Conservation (phyloP, 1,284 basidiomycete species). For the Takashimella koratensis region DNA sequence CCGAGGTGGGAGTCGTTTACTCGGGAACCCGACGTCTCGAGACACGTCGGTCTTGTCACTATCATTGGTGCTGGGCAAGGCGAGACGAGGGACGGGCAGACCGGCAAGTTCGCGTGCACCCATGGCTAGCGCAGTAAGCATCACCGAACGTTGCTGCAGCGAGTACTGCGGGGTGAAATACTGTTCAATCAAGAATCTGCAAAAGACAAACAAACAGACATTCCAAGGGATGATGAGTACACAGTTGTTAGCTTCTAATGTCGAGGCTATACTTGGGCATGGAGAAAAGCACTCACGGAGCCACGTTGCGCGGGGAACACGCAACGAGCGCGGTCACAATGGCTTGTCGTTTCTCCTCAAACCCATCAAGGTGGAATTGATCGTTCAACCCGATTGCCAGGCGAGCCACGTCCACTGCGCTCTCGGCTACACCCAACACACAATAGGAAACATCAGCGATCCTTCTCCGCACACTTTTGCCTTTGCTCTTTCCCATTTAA, state of each 20-base stretch:
- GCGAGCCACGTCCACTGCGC: slow-evolving; percentile 74
- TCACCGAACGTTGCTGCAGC: slow-evolving; percentile 72
- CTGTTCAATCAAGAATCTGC: slow-evolving; percentile 79
- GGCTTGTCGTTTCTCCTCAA: slow-evolving; percentile 71
- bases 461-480: too few relatives aligned
- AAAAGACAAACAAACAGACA: not conserved
- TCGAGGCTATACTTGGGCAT: too few relatives aligned
- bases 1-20: slow-evolving; percentile 66
- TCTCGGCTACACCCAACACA: slow-evolving; percentile 61
- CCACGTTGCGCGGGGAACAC: slow-evolving; percentile 69
- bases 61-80: slow-evolving; percentile 13
- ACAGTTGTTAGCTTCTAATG: too few relatives aligned
- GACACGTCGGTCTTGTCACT: slow-evolving; percentile 16
- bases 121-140: slow-evolving; percentile 78
- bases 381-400: slow-evolving; percentile 72
- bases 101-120: slow-evolving; percentile 81
- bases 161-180: slow-evolving; percentile 92
- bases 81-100: slow-evolving; percentile 54
- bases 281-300: slow-evolving; percentile 81
- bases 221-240: too few relatives aligned
- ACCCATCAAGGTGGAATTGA: slow-evolving; percentile 74
- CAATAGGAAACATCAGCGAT: not conserved
- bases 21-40: slow-evolving; percentile 60
- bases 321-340: slow-evolving; percentile 74
- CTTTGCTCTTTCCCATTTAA: not conserved